Percentiles rank a stretch among this genome's conserved stretches.
Conservation (phyloP, 257 asterid species). For the Cynanchum wilfordii region DNA sequence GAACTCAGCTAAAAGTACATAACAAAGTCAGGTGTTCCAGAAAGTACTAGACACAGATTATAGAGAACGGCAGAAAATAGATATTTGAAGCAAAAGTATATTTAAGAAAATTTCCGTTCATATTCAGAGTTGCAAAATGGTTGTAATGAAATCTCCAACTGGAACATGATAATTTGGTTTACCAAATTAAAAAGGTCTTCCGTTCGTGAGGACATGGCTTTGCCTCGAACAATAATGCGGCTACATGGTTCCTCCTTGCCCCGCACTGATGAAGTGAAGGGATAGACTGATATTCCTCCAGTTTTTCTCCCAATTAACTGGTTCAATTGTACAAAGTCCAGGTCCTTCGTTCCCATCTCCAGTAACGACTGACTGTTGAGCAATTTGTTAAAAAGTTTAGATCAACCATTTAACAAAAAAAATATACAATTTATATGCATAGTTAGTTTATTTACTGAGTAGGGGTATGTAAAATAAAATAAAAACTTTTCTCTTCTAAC, state of each 20-base stretch:
- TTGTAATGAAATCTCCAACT: background rate
- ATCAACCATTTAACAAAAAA: background rate
- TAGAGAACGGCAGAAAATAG: background rate
- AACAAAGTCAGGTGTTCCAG: background rate
- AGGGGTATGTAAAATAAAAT: background rate
- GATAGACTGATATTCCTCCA: slow-evolving; percentile 94
- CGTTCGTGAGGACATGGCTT: slow-evolving; percentile 81
- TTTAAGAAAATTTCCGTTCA: background rate
- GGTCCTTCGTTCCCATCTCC: slow-evolving; percentile 97
- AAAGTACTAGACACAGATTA: background rate
- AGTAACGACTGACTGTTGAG: slow-evolving; percentile 81
- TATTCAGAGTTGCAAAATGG: background rate
- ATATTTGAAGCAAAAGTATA: background rate
- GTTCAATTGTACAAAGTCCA: slow-evolving; percentile 89
- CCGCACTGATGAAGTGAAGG: slow-evolving; percentile 76
- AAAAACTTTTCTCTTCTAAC: background rate
- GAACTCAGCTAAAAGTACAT: background rate
- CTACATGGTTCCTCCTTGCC: slow-evolving; percentile 77
- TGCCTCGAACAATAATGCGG: slow-evolving; percentile 79
- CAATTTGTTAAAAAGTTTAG: slow-evolving; percentile 17
- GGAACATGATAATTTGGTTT: slow-evolving; percentile 17
- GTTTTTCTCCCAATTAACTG: slow-evolving; percentile 96
- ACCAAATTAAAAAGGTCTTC: slow-evolving; percentile 93
- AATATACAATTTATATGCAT: background rate
- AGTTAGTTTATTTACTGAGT: background rate